These are phyloP conservation scores for Mikania micrantha DNA, from an alignment of 129 eudicot genomes.

Conservation along the genomic window DNA sequence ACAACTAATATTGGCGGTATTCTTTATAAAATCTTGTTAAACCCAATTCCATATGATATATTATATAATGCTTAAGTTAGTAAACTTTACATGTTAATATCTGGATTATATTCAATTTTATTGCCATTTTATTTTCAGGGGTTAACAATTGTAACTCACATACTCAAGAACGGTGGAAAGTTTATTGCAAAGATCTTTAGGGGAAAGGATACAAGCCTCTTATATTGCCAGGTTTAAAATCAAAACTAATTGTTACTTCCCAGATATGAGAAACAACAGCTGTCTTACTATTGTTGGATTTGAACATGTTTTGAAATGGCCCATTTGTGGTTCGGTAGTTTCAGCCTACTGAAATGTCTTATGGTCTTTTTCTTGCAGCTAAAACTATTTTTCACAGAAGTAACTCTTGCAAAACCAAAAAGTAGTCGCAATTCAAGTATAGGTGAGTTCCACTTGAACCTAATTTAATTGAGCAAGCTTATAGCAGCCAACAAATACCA, in stretches of 20 bases:
- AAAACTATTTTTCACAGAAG: slow-evolving; percentile 84
- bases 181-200: slow-evolving; percentile 97
- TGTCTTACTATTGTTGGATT: neutral
- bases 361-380: slow-evolving; percentile 52
- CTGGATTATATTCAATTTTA: neutral
- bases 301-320: neutral
- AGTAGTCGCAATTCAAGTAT: slow-evolving; percentile 99
- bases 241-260: neutral
- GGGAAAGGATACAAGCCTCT: slow-evolving; percentile 97
- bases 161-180: slow-evolving; percentile 84
- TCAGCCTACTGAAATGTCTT: neutral
- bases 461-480: slow-evolving; percentile 12
- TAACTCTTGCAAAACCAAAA: slow-evolving; percentile 95
- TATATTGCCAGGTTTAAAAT: slow-evolving; percentile 81
- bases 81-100: neutral
- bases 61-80: neutral
- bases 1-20: slow-evolving; percentile 89
- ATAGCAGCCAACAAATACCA: neutral
- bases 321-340: neutral
- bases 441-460: slow-evolving; percentile 45
- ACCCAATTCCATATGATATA: neutral
- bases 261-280: neutral
- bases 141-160: slow-evolving; percentile 91
- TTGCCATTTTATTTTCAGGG: slow-evolving; percentile 50
- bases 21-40: neutral